Percentiles rank a stretch among this genome's conserved stretches.
Conservation (phyloP, 2,329 filamentous ascomycete species). For the Dactylonectria estremocensis region DNA sequence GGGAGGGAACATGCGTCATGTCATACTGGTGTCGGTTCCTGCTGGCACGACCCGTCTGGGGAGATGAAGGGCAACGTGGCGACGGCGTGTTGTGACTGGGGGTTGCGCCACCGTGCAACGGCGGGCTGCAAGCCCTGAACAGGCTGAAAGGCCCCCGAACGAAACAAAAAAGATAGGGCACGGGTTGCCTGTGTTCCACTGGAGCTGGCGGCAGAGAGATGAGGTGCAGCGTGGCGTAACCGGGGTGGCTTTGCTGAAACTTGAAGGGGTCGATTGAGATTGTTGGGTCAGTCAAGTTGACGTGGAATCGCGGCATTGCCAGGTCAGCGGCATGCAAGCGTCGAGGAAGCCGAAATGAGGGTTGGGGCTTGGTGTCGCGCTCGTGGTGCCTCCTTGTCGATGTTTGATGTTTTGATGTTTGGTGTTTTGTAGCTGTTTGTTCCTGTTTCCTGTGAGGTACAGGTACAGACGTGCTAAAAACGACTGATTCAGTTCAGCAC, state of each 20-base stretch:
- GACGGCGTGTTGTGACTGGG: conserved; percentile 17
- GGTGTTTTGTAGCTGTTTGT: neutral
- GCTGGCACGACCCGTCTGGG: conserved; percentile 11
- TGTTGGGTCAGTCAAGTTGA: conserved; percentile 19
- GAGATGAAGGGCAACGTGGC: conserved; percentile 31
- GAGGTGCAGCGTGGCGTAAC: conserved; percentile 30
- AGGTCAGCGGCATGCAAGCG: neutral
- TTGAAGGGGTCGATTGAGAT: neutral
- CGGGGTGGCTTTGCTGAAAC: conserved; percentile 3
- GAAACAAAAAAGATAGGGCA: neutral
- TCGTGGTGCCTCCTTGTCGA: neutral
- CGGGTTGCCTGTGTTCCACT: conserved; percentile 2
- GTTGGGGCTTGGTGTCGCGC: neutral
- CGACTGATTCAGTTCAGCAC: conserved; percentile 8
- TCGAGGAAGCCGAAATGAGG: neutral
- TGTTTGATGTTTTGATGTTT: neutral
- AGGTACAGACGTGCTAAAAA: too few relatives aligned
- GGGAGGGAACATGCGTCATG: conserved; percentile 19
- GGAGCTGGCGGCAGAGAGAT: conserved; percentile 13
- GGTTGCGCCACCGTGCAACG: conserved; percentile 25
- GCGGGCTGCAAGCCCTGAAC: neutral
- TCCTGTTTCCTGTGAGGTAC: too few relatives aligned
- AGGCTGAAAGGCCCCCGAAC: conserved; percentile 1
- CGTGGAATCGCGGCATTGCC: conserved; percentile 11
- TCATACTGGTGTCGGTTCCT: conserved; percentile 4